Evolutionary conservation across 805 yeast genomes (phyloP).

Genomic region (Candida tammaniensis): DNA sequence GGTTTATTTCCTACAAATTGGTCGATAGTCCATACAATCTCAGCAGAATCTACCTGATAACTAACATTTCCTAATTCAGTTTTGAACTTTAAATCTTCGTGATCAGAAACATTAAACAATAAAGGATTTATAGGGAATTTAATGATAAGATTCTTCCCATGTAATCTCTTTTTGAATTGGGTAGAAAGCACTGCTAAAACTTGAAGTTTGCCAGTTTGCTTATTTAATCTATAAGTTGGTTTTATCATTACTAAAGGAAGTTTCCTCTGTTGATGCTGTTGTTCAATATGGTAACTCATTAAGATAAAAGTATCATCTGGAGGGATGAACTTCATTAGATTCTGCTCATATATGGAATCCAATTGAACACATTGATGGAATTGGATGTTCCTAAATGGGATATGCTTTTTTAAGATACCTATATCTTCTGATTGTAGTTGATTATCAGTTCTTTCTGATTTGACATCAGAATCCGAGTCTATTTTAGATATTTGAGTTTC

Average conservation of each 20-base stretch:
- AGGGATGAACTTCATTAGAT: slow-evolving; percentile 76
- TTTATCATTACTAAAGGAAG: slow-evolving; percentile 44
- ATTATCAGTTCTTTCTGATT: slow-evolving; percentile 2
- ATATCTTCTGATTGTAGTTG: no score
- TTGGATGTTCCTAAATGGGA: slow-evolving; percentile 40
- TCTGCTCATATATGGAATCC: slow-evolving; percentile 61
- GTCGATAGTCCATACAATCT: slow-evolving; percentile 70
- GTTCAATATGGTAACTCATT: slow-evolving; percentile 41
- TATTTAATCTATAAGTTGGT: slow-evolving; percentile 30
- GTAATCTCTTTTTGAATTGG: slow-evolving; percentile 32
- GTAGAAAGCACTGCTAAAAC: slow-evolving; percentile 33
- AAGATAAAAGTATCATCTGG: slow-evolving; percentile 59
- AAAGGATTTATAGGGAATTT: slow-evolving; percentile 34
- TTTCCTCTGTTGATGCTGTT: slow-evolving; percentile 33
- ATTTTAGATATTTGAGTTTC: slow-evolving; percentile 33
- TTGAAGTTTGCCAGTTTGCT: slow-evolving; percentile 24
- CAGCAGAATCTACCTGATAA: slow-evolving; percentile 67
- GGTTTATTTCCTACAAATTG: slow-evolving; percentile 59
- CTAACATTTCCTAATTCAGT: slow-evolving; percentile 69
- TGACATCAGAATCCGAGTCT: slow-evolving; percentile 1
- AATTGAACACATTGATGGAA: slow-evolving; percentile 71
- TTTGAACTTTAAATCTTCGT: slow-evolving; percentile 57
- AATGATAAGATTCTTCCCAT: slow-evolving; percentile 28
- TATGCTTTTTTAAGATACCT: slow-evolving; percentile 8
- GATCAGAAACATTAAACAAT: slow-evolving; percentile 21